Evolutionary conservation across 2,329 filamentous ascomycete genomes (phyloP), one percentile per base, ranked within the genome.

Genomic region (Cytospora chrysosperma): DNA sequence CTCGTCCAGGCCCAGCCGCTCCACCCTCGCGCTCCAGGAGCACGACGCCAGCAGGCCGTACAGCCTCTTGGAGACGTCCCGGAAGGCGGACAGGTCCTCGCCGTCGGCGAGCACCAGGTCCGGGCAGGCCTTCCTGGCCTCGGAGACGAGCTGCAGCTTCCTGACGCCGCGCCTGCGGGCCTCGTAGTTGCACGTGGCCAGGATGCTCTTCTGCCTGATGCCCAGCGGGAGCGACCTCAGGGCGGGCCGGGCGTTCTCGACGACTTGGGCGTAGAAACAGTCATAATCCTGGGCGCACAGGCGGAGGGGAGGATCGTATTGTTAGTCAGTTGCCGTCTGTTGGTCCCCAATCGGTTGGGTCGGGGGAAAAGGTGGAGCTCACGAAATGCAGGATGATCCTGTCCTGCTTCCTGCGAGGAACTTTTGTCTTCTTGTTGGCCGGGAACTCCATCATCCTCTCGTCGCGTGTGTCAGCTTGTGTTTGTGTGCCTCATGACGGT

Each of bases 181-280:
- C 73, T 91, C 91, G 75, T 98, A 98, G 77, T 98, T 98, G 82
- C 92, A 96, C 5, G 93, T 96, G 26, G 93, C 92, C 49, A 95
- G 82, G 61, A 97, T 97, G 73, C 93, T 91, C 77, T 97, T 97
- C 76, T 97, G 93, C 75, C 93, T 91, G 64, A 97, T 87, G 40
- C 92, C 93, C 37, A 98, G 79, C 8, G 93, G 92, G 21, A 90
- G 77, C 1, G 83, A 81, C 72, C 87, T 92, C 63, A 97, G 80
- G 2, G 82, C 79, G 0, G 93, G 92, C 68, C 90, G 87, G 72
- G 90, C 89, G 68, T 89, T 88, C 77, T 97, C 93, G 69, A 95
- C 89, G 10, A 95, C 93, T 56, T 92, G 92, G 26, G 93, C 93
- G 75, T 98, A 98, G 80, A 98, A 98, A 79, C 92, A 96, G 78